Evolutionary conservation across 805 yeast species (phyloP).

Genomic region (Candida tibetensis): DNA sequence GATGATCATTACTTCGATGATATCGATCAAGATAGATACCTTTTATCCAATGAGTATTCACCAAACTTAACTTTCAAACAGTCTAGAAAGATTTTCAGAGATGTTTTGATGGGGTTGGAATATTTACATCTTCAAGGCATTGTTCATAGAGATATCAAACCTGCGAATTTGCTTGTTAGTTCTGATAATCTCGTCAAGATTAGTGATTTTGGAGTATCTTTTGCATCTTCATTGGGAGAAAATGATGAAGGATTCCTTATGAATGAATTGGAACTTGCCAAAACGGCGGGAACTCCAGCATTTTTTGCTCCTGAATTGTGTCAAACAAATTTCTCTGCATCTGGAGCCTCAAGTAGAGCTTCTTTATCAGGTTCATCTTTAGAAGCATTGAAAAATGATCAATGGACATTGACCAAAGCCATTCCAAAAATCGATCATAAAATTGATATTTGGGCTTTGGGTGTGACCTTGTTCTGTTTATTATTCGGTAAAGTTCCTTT

Average conservation of each 20-base stretch:
- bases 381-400: slow-evolving; percentile 22
- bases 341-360: slow-evolving; percentile 6
- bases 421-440: slow-evolving; percentile 65
- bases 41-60: slow-evolving; percentile 20
- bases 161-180: slow-evolving; percentile 80
- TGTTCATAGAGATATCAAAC: slow-evolving; percentile 93
- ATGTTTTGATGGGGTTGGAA: slow-evolving; percentile 83
- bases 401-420: slow-evolving; percentile 17
- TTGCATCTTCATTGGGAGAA: slow-evolving; percentile 51
- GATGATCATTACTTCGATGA: slow-evolving; percentile 1
- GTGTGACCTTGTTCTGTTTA: slow-evolving; percentile 85
- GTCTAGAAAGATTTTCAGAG: slow-evolving; percentile 72
- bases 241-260: slow-evolving; percentile 42
- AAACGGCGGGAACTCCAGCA: slow-evolving; percentile 97
- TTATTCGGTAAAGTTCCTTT: slow-evolving; percentile 89
- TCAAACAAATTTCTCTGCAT: slow-evolving; percentile 46
- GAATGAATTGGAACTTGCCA: slow-evolving; percentile 77
- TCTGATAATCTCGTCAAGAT: slow-evolving; percentile 77
- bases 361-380: slow-evolving; percentile 20
- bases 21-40: slow-evolving; percentile 19
- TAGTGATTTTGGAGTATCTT: slow-evolving; percentile 95
- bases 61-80: slow-evolving; percentile 69
- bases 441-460: slow-evolving; percentile 97
- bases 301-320: slow-evolving; percentile 88
- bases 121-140: slow-evolving; percentile 88